Percentiles rank a stretch among this genome's conserved stretches.
Conservation (phyloP, 345 rosid genomes). For the Pistacia integerrima region DNA sequence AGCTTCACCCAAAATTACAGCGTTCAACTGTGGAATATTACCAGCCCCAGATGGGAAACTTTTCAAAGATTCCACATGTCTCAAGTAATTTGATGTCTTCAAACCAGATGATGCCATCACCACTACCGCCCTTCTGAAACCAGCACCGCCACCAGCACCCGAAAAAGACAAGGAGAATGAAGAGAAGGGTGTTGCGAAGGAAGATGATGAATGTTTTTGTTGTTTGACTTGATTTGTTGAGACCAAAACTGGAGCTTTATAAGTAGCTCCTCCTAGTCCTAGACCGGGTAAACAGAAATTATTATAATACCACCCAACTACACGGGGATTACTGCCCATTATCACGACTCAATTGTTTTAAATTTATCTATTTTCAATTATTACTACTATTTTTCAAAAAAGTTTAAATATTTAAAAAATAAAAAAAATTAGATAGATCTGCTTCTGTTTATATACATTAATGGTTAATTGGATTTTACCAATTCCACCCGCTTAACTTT, state of each 20-base stretch:
- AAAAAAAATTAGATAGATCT: not conserved
- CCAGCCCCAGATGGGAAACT: conserved; percentile 74
- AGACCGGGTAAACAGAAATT: not conserved
- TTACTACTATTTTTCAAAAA: not conserved
- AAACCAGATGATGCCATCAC: conserved; percentile 14
- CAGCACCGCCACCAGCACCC: not conserved
- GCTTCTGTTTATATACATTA: not conserved
- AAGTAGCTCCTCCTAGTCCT: not conserved
- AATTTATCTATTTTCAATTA: not conserved
- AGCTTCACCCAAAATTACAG: conserved; percentile 75
- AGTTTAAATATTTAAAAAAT: too few relatives aligned
- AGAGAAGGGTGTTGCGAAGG: not conserved
- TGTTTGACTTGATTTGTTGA: not conserved
- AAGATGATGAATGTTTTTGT: not conserved
- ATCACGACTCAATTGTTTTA: not conserved
- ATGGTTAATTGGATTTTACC: not conserved
- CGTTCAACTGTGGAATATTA: conserved; percentile 59
- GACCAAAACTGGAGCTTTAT: not conserved
- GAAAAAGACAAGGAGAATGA: too few relatives aligned
- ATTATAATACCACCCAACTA: not conserved
- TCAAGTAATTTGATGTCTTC: conserved; percentile 28
- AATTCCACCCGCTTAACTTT: not conserved
- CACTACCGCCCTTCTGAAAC: not conserved
- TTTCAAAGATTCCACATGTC: conserved; percentile 68
- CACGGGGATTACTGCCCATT: not conserved